phyloP scores from a whole-genome alignment of 768 basidiomycete species.

The Candolleomyces eurysporus region DNA sequence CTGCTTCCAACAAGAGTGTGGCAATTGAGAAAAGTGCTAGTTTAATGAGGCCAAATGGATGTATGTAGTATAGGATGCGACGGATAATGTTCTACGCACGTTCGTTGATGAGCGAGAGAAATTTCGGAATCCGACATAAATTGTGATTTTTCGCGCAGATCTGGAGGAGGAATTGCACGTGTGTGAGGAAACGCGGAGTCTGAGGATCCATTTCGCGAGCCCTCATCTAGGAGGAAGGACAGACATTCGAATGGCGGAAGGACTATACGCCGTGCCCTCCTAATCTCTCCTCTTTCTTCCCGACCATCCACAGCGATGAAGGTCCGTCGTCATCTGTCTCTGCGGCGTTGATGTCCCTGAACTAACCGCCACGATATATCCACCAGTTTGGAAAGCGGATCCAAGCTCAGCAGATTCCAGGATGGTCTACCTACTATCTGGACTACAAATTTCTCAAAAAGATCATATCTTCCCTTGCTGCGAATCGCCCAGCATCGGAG shows the following conservation, averaged over 20 bases:
- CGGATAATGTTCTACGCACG: conserved; percentile 36
- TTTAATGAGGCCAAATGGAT: conserved; percentile 38
- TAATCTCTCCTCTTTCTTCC: neutral
- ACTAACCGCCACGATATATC: conserved; percentile 11
- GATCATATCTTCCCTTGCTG: conserved; percentile 93
- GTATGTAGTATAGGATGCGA: neutral
- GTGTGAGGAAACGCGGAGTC: conserved; percentile 7
- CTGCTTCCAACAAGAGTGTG: conserved; percentile 71
- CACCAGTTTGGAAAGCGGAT: conserved; percentile 97
- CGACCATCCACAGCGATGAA: conserved; percentile 27
- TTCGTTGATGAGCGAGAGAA: conserved; percentile 32
- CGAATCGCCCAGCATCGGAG: conserved; percentile 87
- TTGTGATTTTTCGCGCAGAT: conserved; percentile 5
- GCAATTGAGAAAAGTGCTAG: conserved; percentile 84
- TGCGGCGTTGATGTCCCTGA: conserved; percentile 6
- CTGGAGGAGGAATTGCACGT: conserved; percentile 8
- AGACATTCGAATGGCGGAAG: neutral
- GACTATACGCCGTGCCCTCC: neutral
- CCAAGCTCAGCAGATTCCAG: conserved; percentile 92
- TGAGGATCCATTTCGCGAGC: neutral
- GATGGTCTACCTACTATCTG: conserved; percentile 94
- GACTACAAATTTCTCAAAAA: conserved; percentile 99
- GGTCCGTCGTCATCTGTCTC: conserved; percentile 20
- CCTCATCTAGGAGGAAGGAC: neutral
- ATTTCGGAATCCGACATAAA: neutral